These are phyloP conservation scores for Barbarea vulgaris DNA, from an alignment of 345 rosid species.

Conservation along the genomic window DNA sequence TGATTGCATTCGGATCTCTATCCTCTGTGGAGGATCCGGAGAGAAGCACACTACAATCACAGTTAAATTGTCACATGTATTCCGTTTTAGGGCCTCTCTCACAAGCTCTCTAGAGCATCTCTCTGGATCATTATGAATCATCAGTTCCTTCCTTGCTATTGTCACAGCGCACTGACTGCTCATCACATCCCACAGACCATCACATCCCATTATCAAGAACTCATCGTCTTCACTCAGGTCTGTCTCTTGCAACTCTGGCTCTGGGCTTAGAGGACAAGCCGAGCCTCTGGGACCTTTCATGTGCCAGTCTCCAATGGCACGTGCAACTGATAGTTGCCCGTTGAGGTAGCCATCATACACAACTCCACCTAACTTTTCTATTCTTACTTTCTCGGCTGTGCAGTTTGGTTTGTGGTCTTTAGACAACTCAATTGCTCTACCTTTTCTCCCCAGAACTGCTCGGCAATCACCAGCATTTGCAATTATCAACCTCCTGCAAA, in stretches of 20 bases:
- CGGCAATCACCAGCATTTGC: slow-evolving; percentile 99
- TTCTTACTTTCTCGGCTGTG: slow-evolving; percentile 68
- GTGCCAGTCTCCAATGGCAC: slow-evolving; percentile 99
- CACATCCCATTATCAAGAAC: slow-evolving; percentile 96
- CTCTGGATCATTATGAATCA: slow-evolving; percentile 94
- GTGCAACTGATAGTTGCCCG: slow-evolving; percentile 94
- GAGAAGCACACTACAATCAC: slow-evolving; percentile 86
- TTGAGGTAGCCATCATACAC: slow-evolving; percentile 95
- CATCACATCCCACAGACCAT: slow-evolving; percentile 99
- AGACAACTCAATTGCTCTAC: slow-evolving; percentile 91
- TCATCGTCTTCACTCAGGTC: slow-evolving; percentile 82
- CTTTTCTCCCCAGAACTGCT: slow-evolving; percentile 89
- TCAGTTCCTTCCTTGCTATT: slow-evolving; percentile 76
- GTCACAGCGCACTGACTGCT: slow-evolving; percentile 95
- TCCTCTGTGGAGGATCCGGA: slow-evolving; percentile 78
- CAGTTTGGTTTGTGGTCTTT: slow-evolving; percentile 94
- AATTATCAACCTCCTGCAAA: slow-evolving; percentile 66
- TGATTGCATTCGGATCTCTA: slow-evolving; percentile 60
- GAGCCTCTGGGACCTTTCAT: slow-evolving; percentile 95
- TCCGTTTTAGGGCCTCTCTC: slow-evolving; percentile 78
- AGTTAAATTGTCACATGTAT: slow-evolving; percentile 82
- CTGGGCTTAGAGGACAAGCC: slow-evolving; percentile 83
- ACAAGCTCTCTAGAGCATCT: slow-evolving; percentile 93
- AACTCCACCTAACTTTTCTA: slow-evolving; percentile 88
- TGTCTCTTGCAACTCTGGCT: slow-evolving; percentile 81